phyloP scores from a whole-genome alignment of 805 yeast species.

The Dipodascus geniculatus region DNA sequence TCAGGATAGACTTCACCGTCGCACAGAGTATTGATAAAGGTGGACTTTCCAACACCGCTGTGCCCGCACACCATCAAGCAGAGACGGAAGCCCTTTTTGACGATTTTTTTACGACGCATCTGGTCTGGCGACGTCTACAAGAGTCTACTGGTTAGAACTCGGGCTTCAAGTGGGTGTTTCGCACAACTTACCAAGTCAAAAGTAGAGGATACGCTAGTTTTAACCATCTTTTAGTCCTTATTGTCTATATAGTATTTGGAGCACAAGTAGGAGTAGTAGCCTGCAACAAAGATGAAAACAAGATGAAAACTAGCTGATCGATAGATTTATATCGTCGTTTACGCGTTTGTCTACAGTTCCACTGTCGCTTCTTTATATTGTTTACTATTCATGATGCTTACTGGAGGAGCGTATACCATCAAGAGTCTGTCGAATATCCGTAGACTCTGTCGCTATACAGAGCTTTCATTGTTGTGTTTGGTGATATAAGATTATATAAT shows the following conservation, averaged over 20 bases:
- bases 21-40: conserved; percentile 62
- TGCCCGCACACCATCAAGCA: conserved; percentile 53
- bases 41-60: conserved; percentile 63
- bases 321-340: neutral
- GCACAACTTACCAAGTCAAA: neutral
- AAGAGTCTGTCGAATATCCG: neutral
- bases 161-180: too few species aligned
- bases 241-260: too few species aligned
- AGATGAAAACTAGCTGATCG: neutral
- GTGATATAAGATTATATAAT: too few species aligned
- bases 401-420: neutral
- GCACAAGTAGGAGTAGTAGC: too few species aligned
- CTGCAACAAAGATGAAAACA: neutral
- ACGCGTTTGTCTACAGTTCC: neutral
- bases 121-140: conserved; percentile 20
- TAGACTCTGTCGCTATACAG: neutral
- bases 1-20: conserved; percentile 19
- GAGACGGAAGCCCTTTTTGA: conserved; percentile 41
- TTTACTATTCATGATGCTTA: too few species aligned
- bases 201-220: neutral
- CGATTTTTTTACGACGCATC: conserved; percentile 46
- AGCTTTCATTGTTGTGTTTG: too few species aligned
- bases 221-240: neutral
- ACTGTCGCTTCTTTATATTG: neutral
- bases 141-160: too few species aligned